Evolutionary conservation across 345 rosid genomes (phyloP), one percentile per base, ranked within the genome.

Genomic region (Tarenaya hassleriana): DNA sequence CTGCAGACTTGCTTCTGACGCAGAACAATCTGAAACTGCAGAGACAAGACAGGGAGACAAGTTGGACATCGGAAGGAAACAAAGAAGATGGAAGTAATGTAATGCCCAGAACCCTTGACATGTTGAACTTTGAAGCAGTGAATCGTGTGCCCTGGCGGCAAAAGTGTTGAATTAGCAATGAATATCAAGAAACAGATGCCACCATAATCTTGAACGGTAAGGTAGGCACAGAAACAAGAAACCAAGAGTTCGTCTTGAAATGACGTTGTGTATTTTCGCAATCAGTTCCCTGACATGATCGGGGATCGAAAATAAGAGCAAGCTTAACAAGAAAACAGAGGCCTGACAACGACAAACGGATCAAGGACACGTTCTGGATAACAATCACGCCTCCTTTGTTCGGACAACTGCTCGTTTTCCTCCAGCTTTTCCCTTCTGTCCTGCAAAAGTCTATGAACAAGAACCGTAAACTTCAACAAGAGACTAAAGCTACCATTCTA

Each of bases 381-480:
- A 56, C 47, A 27, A 41, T 38, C 45, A 11, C 18, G 77, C 84
- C 76, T 84, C 61, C 88, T 59, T 54, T 79, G 86, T 52, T 73
- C 80, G 34, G 79, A 74, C 67, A 84, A 47, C 51, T 73, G 85
- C 66, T 78, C 87, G 41, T 73, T 76, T 55, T 91, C 96, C 49
- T 86, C 95, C 29, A 84, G 47, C 72, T 80, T 45, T 35, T 65
- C 29, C 84, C 70, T n/a, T n/a, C n/a, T n/a, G n/a, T n/a, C n/a
- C 86, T 56, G 41, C n/a, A 56, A 24, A 31, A 41, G 10, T 34
- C 35, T 21, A 40, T 21, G n/a, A 16, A 29, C 12, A n/a, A n/a
- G n/a, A n/a, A n/a, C n/a, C n/a, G n/a, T n/a, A n/a, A n/a, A n/a
- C n/a, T n/a, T n/a, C n/a, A n/a, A n/a, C n/a, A n/a, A n/a, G n/a